Evolutionary conservation across 768 basidiomycete species (phyloP).

Genomic region (Termitomyces sp.): DNA sequence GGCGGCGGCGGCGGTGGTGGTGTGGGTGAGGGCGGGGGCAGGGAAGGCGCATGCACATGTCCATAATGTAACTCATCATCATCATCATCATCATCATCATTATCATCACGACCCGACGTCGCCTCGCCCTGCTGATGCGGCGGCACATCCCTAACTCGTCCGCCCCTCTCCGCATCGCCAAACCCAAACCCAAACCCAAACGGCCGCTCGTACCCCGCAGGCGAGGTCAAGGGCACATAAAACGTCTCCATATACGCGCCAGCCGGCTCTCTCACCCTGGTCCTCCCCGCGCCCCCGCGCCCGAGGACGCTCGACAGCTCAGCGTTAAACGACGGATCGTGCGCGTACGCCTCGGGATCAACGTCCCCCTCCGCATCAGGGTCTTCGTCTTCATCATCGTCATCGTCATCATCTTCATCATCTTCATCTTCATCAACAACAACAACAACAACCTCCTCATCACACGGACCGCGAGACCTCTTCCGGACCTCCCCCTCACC

Average conservation of each 20-base stretch:
- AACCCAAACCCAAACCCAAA: too few relatives aligned
- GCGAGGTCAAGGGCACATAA: conserved; percentile 19
- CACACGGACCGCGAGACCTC: not conserved
- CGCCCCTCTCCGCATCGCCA: too few relatives aligned
- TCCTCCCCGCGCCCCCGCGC: not conserved
- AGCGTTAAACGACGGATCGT: conserved; percentile 31
- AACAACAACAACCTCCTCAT: conserved; percentile 11
- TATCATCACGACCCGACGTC: too few relatives aligned
- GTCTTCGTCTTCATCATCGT: conserved; percentile 17
- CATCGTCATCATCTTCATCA: conserved; percentile 3
- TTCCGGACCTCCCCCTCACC: not conserved
- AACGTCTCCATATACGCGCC: conserved; percentile 19
- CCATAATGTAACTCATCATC: too few relatives aligned
- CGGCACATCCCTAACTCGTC: not conserved
- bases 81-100: too few relatives aligned
- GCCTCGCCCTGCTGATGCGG: not conserved
- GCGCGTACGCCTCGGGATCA: conserved; percentile 25
- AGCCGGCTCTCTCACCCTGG: not conserved
- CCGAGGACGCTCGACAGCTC: conserved; percentile 24
- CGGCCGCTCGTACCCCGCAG: too few relatives aligned
- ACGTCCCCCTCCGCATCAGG: conserved; percentile 27
- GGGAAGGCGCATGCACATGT: too few relatives aligned
- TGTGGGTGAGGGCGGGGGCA: not conserved
- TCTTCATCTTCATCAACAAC: conserved; percentile 26
- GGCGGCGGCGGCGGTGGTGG: not conserved